Evolutionary conservation across 1,284 basidiomycete genomes (phyloP), one percentile per base, ranked within the genome.

Genomic region (Abortiporus biennis): DNA sequence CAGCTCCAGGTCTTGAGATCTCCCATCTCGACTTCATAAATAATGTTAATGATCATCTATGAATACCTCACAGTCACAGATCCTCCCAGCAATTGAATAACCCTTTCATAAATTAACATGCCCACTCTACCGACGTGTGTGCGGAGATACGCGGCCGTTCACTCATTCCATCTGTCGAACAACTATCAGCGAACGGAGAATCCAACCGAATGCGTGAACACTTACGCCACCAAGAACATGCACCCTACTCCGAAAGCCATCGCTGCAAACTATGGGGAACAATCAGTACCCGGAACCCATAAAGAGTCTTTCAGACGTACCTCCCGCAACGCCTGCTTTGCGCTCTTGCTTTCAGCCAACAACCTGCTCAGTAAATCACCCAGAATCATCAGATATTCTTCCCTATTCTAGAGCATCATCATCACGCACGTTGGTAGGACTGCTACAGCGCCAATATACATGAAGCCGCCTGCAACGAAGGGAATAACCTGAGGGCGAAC

Each of bases 371-470:
- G 79, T 79, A 38, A 93, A 68, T 51, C 92, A 64, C 47, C 91
- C 92, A 46, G 30, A 37, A 24, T 15, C 33, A 17, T 17, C 19
- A 29, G n/a, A 9, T n/a, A 29, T n/a, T 9, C 8, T 29, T n/a
- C 27, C 8, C 27, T n/a, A 29, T 29, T n/a, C 27, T 8, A 29
- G 27, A 9, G 9, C 8, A 9, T n/a, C 27, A 29, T 29, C 27
- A n/a, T 29, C 27, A 75, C 84, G 56, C 72, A 89, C 85, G 85
- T 87, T 54, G 90, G 90, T 49, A 93, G 68, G 43, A 92, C 90
- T 40, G 89, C 89, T 42, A 93, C 91, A 32, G 87, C 86, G 15
- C 89, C 90, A 53, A 92, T 92, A 64, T 93, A 92, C 57, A 93
- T 69, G 68, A 92, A 93, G n/a, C 90, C 90, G 54, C 90, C 90